phyloP scores from a whole-genome alignment of 1,284 basidiomycete species.

The Ustilago cynodontis region DNA sequence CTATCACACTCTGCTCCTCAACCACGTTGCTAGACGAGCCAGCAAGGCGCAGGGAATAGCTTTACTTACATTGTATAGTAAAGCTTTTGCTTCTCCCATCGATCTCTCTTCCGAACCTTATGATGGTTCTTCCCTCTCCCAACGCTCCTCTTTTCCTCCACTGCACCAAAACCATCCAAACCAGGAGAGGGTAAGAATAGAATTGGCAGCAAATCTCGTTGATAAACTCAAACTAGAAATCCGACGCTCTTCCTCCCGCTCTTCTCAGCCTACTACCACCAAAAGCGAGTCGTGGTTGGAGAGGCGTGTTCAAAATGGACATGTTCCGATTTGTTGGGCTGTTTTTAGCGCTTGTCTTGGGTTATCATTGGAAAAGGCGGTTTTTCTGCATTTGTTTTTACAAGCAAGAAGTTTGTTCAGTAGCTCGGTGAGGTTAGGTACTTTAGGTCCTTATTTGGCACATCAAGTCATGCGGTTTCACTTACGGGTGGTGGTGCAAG shows the following conservation, averaged over 20 bases:
- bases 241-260: slow-evolving; percentile 27
- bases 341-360: slow-evolving; percentile 82
- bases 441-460: slow-evolving; percentile 90
- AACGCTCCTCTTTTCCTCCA: not conserved
- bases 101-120: slow-evolving; percentile 27
- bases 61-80: slow-evolving; percentile 84
- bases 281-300: not conserved
- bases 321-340: slow-evolving; percentile 91
- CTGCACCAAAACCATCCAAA: not conserved
- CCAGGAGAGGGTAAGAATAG: not conserved
- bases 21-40: slow-evolving; percentile 87
- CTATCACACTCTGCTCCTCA: slow-evolving; percentile 88
- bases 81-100: slow-evolving; percentile 48
- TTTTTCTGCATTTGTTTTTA: slow-evolving; percentile 88
- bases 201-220: slow-evolving; percentile 18
- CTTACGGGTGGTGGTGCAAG: slow-evolving; percentile 69
- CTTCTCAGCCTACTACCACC: too few relatives aligned
- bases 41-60: slow-evolving; percentile 93
- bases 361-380: slow-evolving; percentile 77
- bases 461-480: slow-evolving; percentile 86
- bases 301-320: slow-evolving; percentile 74
- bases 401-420: slow-evolving; percentile 90
- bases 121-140: slow-evolving; percentile 7
- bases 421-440: slow-evolving; percentile 89
- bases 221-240: slow-evolving; percentile 42